phyloP scores from a whole-genome alignment of 1,284 basidiomycete genomes.

The Marasmius tenuissimus region DNA sequence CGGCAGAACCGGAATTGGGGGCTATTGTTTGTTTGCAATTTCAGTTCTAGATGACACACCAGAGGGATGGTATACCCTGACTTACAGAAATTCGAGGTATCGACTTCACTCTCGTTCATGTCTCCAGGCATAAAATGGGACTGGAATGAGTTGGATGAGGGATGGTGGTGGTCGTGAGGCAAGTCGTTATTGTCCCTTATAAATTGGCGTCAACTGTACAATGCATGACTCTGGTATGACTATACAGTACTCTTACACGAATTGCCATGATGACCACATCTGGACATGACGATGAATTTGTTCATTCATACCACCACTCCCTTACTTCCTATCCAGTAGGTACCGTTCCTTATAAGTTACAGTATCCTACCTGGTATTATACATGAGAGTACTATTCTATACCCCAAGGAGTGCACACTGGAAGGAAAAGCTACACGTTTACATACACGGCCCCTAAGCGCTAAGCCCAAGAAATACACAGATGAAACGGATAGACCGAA shows the following conservation, averaged over 20 bases:
- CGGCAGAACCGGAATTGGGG: background rate
- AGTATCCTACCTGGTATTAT: no score
- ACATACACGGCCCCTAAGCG: background rate
- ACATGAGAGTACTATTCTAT: background rate
- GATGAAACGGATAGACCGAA: background rate
- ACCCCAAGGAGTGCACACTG: background rate
- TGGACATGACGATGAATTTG: background rate
- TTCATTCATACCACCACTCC: background rate
- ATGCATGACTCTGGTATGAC: background rate
- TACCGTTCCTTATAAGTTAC: no score
- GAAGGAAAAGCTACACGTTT: background rate
- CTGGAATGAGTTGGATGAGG: background rate
- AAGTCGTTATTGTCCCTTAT: background rate
- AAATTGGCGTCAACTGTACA: background rate
- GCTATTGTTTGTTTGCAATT: background rate
- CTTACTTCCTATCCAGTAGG: no score
- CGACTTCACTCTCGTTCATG: background rate
- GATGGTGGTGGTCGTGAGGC: background rate
- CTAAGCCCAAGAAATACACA: no score
- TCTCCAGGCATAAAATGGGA: background rate
- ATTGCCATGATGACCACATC: no score
- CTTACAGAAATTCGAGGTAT: background rate
- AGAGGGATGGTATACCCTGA: background rate
- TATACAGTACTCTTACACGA: background rate
- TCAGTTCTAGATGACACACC: background rate